Percentiles rank a stretch among this genome's conserved stretches.
These are phyloP conservation scores for Puccinia polysora DNA, from an alignment of 1,284 basidiomycete species.

Conservation along the genomic window DNA sequence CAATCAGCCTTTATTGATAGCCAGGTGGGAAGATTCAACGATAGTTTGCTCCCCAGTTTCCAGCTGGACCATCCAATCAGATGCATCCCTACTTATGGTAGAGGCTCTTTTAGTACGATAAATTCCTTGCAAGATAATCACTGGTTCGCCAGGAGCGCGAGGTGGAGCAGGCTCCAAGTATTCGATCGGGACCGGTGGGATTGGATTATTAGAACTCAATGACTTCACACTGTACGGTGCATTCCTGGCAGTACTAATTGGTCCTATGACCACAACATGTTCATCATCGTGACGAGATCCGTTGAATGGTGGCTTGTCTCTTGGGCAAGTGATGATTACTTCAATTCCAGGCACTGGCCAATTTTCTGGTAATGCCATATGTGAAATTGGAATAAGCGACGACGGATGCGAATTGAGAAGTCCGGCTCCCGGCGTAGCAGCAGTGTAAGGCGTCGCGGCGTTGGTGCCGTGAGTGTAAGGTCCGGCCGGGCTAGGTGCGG, in stretches of 20 bases:
- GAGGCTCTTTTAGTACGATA: conserved; percentile 45
- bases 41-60: conserved; percentile 44
- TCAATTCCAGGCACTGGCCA: conserved; percentile 42
- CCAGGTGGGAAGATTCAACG: conserved; percentile 39
- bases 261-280: conserved; percentile 44
- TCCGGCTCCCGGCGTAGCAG: conserved; percentile 46
- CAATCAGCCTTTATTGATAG: conserved; percentile 38
- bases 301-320: conserved; percentile 44
- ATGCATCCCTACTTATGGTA: conserved; percentile 46
- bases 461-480: conserved; percentile 45
- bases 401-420: conserved; percentile 17
- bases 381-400: conserved; percentile 44
- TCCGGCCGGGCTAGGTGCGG: conserved; percentile 55
- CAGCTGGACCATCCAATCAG: conserved; percentile 47
- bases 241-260: background rate
- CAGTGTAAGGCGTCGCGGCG: conserved; percentile 46
- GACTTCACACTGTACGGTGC: background rate
- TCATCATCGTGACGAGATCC: conserved; percentile 44
- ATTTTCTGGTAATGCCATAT: conserved; percentile 42
- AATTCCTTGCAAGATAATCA: conserved; percentile 46
- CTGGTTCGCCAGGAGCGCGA: conserved; percentile 23
- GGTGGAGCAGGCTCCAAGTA: conserved; percentile 41
- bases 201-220: background rate
- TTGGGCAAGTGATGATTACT: conserved; percentile 16
- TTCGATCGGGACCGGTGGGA: conserved; percentile 22